Evolutionary conservation across 2,329 filamentous ascomycete species (phyloP).

Genomic region (Cyphellophora europaea): DNA sequence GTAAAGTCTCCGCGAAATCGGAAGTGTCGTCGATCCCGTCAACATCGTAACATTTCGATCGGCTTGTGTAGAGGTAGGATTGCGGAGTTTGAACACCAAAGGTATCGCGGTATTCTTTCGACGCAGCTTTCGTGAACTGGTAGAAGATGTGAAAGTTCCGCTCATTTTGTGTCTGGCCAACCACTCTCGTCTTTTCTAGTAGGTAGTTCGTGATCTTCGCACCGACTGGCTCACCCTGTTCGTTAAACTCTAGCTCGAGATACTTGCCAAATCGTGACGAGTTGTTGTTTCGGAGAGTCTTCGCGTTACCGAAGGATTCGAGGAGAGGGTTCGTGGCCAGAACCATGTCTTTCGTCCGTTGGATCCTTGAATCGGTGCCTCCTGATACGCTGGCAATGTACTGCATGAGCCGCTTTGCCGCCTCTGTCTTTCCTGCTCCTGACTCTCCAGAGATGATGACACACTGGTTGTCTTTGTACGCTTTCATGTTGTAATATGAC

Average conservation of each 20-base stretch:
- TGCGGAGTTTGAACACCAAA: conserved; percentile 88
- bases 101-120: conserved; percentile 73
- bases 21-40: conserved; percentile 84
- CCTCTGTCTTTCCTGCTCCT: conserved; percentile 95
- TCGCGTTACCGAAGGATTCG: conserved; percentile 97
- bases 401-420: conserved; percentile 97
- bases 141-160: conserved; percentile 99
- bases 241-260: conserved; percentile 91
- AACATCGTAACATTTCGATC: conserved; percentile 89
- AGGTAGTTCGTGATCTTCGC: conserved; percentile 98
- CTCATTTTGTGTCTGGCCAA: conserved; percentile 90
- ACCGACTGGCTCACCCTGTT: conserved; percentile 81
- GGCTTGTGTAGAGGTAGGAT: conserved; percentile 87
- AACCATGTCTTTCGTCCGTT: conserved; percentile 99
- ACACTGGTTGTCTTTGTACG: conserved; percentile 97
- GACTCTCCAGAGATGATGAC: conserved; percentile 99
- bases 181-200: conserved; percentile 88
- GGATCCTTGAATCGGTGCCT: conserved; percentile 72
- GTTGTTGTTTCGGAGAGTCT: conserved; percentile 97
- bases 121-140: conserved; percentile 92
- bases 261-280: conserved; percentile 98
- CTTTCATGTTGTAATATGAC: conserved; percentile 99
- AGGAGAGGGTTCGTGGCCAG: conserved; percentile 93
- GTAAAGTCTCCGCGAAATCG: conserved; percentile 80
- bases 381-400: conserved; percentile 97